These are phyloP conservation scores for Microbotryum scabiosae DNA, from an alignment of 1,284 basidiomycete genomes.

Conservation along the genomic window DNA sequence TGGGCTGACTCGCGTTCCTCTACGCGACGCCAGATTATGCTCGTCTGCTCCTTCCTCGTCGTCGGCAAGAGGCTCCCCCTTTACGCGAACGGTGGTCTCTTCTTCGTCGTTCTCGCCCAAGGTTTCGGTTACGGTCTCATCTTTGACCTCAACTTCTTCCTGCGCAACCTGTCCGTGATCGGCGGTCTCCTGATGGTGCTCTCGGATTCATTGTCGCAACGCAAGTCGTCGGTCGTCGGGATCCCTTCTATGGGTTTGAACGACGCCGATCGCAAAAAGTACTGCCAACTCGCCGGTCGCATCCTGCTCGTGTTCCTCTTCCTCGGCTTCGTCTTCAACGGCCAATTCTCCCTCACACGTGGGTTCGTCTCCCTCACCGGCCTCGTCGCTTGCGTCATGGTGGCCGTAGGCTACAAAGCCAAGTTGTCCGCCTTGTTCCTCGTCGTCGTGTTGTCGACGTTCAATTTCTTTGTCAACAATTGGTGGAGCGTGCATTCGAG, in stretches of 20 bases:
- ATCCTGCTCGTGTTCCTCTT: slow-evolving; percentile 98
- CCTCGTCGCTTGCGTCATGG: slow-evolving; percentile 77
- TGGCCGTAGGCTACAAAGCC: slow-evolving; percentile 97
- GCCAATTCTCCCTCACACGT: slow-evolving; percentile 30
- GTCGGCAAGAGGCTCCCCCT: slow-evolving; percentile 83
- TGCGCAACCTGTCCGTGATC: slow-evolving; percentile 85
- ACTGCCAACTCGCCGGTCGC: slow-evolving; percentile 94
- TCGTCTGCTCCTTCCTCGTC: slow-evolving; percentile 74
- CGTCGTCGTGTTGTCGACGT: slow-evolving; percentile 78
- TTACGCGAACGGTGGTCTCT: slow-evolving; percentile 77
- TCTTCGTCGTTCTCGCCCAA: slow-evolving; percentile 87
- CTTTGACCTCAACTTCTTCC: slow-evolving; percentile 99
- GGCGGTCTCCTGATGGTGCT: slow-evolving; percentile 96
- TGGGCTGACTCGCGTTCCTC: background rate
- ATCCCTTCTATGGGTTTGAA: slow-evolving; percentile 64
- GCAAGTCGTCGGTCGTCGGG: slow-evolving; percentile 79
- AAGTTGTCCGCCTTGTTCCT: slow-evolving; percentile 98
- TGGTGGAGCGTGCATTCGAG: slow-evolving; percentile 93
- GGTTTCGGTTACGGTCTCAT: slow-evolving; percentile 88
- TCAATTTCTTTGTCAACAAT: slow-evolving; percentile 98
- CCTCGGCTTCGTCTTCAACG: slow-evolving; percentile 89
- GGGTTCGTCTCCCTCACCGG: slow-evolving; percentile 46
- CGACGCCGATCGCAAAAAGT: slow-evolving; percentile 97
- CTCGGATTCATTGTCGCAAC: slow-evolving; percentile 76
- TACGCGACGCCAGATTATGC: slow-evolving; percentile 63